Evolutionary conservation across 352 stramenopile genomes (phyloP).

Genomic region (Globisporangium parvum): DNA sequence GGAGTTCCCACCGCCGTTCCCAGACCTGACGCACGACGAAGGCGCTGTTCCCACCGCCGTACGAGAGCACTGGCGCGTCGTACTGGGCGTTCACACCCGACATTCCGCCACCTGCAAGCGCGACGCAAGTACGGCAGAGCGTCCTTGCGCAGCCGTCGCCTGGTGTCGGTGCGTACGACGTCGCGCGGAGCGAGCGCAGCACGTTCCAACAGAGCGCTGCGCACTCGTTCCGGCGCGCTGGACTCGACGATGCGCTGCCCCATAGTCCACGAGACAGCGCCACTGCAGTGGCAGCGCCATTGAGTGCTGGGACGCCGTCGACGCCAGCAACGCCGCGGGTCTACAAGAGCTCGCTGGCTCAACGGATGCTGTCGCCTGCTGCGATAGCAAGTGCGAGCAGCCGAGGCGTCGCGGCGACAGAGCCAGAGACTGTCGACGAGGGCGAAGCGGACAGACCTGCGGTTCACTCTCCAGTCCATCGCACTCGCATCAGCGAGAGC

Average conservation of each 20-base stretch:
- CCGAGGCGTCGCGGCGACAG: no score
- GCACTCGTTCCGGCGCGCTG: constrained; percentile 30
- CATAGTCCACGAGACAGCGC: background rate
- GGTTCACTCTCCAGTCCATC: background rate
- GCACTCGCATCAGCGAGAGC: background rate
- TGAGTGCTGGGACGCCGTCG: background rate
- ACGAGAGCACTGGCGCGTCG: constrained; percentile 22
- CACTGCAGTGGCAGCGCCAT: background rate
- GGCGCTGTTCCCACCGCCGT: constrained; percentile 26
- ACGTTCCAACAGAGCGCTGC: constrained; percentile 33
- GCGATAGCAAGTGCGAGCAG: background rate
- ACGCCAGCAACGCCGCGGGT: constrained; percentile 11
- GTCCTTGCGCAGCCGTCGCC: constrained; percentile 5
- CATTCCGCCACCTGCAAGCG: background rate
- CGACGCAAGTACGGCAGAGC: background rate
- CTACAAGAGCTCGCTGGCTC: constrained; percentile 24
- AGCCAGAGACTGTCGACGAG: no score
- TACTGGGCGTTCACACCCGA: constrained; percentile 19
- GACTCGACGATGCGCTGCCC: background rate
- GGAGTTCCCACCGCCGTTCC: constrained; percentile 33
- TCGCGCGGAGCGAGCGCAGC: constrained; percentile 34
- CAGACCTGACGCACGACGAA: constrained; percentile 19
- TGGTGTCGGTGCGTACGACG: constrained; percentile 50
- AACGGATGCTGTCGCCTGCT: constrained; percentile 4
- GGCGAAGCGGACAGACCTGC: no score